Evolutionary conservation across 345 rosid genomes (phyloP), one percentile per base, ranked within the genome.

Genomic region (Pistacia atlantica): DNA sequence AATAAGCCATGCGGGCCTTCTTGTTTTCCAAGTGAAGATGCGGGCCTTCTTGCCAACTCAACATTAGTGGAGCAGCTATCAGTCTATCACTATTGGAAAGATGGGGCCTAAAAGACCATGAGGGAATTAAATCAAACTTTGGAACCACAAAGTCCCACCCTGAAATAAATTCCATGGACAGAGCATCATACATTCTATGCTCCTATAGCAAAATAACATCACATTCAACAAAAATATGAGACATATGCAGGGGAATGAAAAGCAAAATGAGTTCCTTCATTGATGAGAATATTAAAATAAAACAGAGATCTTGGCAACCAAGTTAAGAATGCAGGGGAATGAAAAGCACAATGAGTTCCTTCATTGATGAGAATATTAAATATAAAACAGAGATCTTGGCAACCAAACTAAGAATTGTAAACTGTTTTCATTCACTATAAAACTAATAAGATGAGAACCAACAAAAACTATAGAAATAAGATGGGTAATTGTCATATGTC

Each of bases 91-190:
- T 66, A 92, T 70, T 14, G 99, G 98, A 75, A 93, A 89, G 71
- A 92, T 70, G 76, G 86, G 78, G 80, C 97, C 93, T 72, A 77
- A 83, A 80, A 75, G 82, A 74, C 95, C 92, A 54, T 86, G 88
- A 63, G 98, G 90, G 63, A 74, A 77, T 82, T 92, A 95, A 68
- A 97, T 89, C 90, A 95, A 88, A 88, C 93, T 86, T 77, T 90
- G 90, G 83, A 95, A 95, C 98, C 99, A 95, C 48, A 93, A 86
- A 75, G 91, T 77, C 74, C 99, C 99, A 46, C 99, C 99, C 99
- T 95, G 91, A 79, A 90, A 75, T 77, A 13, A 55, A 74, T 66
- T 68, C 62, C 57, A 73, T 25, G n/a, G 59, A 61, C 45, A 65
- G 28, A 48, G 48, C 65, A 65, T 67, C 71, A 42, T 20, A 22